Percentiles rank a stretch among this genome's conserved stretches.
Conservation (phyloP, 192 early-diverging fungal genomes). For the Mortierella antarctica region DNA sequence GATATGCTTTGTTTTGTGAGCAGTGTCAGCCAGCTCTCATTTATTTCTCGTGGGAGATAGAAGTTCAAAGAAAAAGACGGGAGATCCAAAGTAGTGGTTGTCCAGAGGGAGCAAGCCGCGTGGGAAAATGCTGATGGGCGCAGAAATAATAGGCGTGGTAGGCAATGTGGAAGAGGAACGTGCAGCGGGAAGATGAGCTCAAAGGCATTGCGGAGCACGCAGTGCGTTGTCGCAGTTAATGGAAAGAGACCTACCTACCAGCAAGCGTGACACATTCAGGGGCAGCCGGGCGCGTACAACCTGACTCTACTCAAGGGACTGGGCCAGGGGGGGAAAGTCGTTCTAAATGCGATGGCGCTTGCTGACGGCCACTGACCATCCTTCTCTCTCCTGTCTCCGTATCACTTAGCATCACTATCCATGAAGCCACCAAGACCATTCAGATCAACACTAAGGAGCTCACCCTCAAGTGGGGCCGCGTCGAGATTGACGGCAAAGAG, state of each 20-base stretch:
- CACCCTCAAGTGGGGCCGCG: constrained; percentile 23
- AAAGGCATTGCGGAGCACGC: neutral
- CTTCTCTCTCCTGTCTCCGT: neutral
- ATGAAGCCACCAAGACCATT: constrained; percentile 46
- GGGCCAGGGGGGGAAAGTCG: too few species aligned
- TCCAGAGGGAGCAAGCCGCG: too few species aligned
- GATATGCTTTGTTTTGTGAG: neutral
- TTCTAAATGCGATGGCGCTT: too few species aligned
- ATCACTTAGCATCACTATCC: constrained; percentile 19
- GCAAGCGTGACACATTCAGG: too few species aligned
- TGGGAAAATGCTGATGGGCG: too few species aligned
- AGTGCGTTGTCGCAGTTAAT: neutral
- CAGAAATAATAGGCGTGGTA: neutral
- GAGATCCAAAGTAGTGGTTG: too few species aligned
- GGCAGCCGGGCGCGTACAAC: too few species aligned
- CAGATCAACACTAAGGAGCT: constrained; percentile 52
- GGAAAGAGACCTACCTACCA: too few species aligned
- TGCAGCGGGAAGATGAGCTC: too few species aligned
- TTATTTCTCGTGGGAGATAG: too few species aligned
- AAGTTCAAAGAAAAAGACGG: too few species aligned
- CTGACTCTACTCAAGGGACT: too few species aligned
- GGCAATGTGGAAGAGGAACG: neutral
- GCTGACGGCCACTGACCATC: neutral
- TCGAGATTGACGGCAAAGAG: constrained; percentile 41
- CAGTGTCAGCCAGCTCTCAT: neutral